These are phyloP conservation scores for Mortierella hygrophila DNA, from an alignment of 192 early-diverging fungal species.

Conservation along the genomic window DNA sequence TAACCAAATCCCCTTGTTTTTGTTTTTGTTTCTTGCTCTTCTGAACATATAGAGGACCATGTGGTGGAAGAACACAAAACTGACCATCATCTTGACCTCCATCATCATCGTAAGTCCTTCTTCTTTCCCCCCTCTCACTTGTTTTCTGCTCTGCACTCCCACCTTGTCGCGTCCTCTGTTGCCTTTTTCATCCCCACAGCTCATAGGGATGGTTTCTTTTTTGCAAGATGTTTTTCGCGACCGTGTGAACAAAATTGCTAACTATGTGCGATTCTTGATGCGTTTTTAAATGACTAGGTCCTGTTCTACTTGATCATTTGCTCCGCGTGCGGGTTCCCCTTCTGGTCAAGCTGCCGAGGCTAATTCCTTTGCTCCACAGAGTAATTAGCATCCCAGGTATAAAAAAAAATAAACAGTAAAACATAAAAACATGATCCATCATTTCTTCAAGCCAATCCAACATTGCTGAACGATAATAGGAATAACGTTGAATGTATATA, in stretches of 20 bases:
- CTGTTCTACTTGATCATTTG: slow-evolving; percentile 82
- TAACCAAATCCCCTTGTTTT: neutral
- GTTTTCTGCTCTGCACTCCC: neutral
- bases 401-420: neutral
- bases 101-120: slow-evolving; percentile 63
- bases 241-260: too few relatives aligned
- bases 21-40: neutral
- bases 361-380: neutral
- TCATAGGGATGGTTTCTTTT: neutral
- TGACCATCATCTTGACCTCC: slow-evolving; percentile 77
- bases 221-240: too few relatives aligned
- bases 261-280: too few relatives aligned
- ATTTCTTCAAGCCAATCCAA: neutral
- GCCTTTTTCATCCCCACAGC: neutral
- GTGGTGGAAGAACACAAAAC: slow-evolving; percentile 96
- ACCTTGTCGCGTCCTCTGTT: neutral
- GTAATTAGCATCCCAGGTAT: neutral
- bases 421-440: neutral
- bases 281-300: slow-evolving; percentile 55
- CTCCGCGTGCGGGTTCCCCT: slow-evolving; percentile 86
- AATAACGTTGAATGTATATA: neutral
- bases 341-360: slow-evolving; percentile 42
- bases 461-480: neutral
- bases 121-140: neutral
- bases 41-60: slow-evolving; percentile 69